These are phyloP conservation scores for Lithohypha guttulata DNA, from an alignment of 2,329 filamentous ascomycete species.

Conservation along the genomic window DNA sequence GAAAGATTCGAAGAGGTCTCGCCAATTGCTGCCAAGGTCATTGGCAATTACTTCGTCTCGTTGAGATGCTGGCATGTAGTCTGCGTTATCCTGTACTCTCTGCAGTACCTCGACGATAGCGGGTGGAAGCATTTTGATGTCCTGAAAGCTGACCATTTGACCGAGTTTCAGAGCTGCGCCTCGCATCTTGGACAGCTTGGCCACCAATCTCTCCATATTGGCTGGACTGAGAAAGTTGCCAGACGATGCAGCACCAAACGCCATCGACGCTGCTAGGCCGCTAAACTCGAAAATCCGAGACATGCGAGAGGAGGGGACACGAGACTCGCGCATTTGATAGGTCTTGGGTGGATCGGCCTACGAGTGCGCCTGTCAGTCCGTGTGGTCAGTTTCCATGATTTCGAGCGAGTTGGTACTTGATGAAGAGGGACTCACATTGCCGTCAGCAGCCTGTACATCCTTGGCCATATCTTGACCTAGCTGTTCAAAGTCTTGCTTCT, in stretches of 20 bases:
- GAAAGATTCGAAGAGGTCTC: conserved; percentile 70
- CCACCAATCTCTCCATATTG: conserved; percentile 87
- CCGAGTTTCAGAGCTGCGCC: conserved; percentile 94
- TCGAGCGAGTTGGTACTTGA: too few species aligned
- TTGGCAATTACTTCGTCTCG: conserved; percentile 68
- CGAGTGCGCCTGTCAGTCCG: conserved; percentile 33
- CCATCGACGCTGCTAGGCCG: conserved; percentile 87
- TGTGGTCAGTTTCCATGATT: conserved; percentile 26
- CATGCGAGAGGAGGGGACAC: conserved; percentile 76
- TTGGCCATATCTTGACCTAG: conserved; percentile 39
- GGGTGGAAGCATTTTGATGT: conserved; percentile 83
- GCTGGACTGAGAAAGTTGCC: conserved; percentile 75
- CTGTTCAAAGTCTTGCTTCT: conserved; percentile 33
- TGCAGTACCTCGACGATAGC: conserved; percentile 83
- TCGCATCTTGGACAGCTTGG: conserved; percentile 89
- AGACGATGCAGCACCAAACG: conserved; percentile 75
- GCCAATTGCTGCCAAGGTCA: conserved; percentile 77
- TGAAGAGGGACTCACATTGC: conserved; percentile 17
- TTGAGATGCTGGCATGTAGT: conserved; percentile 96
- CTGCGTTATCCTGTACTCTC: conserved; percentile 87
- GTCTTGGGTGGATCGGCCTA: conserved; percentile 27
- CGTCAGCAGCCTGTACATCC: conserved; percentile 28
- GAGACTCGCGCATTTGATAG: conserved; percentile 75
- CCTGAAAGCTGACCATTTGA: conserved; percentile 97
- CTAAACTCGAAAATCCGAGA: conserved; percentile 91